Conservation (phyloP, 106 monocot species). For the Acanthochlamys bracteata region DNA sequence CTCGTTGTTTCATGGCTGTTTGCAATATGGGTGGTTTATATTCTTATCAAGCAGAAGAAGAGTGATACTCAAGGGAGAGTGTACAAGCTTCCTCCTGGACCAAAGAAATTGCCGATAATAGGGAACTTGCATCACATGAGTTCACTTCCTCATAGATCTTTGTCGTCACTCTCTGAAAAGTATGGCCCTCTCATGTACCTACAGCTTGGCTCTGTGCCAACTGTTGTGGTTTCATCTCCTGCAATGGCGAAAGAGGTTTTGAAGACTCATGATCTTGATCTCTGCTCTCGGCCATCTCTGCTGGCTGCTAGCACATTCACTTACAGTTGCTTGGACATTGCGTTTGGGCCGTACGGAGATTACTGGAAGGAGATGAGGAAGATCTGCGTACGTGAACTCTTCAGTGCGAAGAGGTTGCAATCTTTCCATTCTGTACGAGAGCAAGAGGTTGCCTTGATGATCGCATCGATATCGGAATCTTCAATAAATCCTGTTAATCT, state of each 20-base stretch:
- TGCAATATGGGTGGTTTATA: no score
- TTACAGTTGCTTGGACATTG: background rate
- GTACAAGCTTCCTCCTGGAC: background rate
- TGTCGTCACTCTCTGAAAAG: background rate
- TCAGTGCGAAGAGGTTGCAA: background rate
- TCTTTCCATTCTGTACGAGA: background rate
- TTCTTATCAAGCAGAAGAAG: no score
- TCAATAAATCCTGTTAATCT: background rate
- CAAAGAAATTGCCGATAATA: background rate
- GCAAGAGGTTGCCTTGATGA: background rate
- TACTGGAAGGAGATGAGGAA: slow-evolving; percentile 1
- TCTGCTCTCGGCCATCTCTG: background rate
- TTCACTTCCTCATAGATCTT: background rate
- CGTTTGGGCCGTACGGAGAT: slow-evolving; percentile 1
- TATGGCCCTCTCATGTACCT: slow-evolving; percentile 3
- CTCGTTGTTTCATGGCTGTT: no score
- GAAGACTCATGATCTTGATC: background rate
- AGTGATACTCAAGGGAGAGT: no score
- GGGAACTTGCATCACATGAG: background rate
- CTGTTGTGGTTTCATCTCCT: background rate
- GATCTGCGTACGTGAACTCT: slow-evolving; percentile 5
- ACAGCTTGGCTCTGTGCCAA: background rate
- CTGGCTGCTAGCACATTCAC: background rate
- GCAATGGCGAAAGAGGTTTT: background rate
- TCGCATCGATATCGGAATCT: background rate